Evolutionary conservation across 345 rosid genomes (phyloP).

Genomic region (Microthlaspi erraticum): DNA sequence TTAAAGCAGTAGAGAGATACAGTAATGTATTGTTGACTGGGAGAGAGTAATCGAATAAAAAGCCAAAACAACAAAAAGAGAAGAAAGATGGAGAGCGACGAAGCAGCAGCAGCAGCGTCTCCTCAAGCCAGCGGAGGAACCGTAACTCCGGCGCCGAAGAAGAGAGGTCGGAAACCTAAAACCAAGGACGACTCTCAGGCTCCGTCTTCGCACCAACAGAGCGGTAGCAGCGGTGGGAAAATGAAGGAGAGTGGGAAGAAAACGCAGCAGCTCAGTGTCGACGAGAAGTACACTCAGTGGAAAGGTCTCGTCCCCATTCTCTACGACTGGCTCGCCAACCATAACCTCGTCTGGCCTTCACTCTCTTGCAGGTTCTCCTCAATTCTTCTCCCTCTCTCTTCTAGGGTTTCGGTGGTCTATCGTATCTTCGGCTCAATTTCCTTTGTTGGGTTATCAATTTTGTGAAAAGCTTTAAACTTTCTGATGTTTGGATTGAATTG

Average conservation of each 20-base stretch:
- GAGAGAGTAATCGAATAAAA: not conserved
- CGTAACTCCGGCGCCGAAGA: constrained; percentile 56
- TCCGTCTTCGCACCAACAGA: constrained; percentile 43
- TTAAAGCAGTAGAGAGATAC: not conserved
- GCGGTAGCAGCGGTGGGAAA: constrained; percentile 34
- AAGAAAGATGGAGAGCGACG: constrained; percentile 46
- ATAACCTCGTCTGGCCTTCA: constrained; percentile 99
- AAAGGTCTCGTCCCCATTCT: constrained; percentile 93
- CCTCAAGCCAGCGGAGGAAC: constrained; percentile 44
- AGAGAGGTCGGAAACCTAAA: constrained; percentile 95
- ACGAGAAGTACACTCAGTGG: constrained; percentile 95
- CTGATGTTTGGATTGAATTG: not conserved
- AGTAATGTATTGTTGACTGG: not conserved
- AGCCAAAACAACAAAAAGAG: not conserved
- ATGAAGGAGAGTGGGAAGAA: constrained; percentile 44
- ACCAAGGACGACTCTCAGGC: constrained; percentile 72
- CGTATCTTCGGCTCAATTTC: not conserved
- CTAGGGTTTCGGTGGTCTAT: constrained; percentile 42
- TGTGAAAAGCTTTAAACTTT: not conserved
- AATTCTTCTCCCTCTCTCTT: not conserved
- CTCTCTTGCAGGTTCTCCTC: constrained; percentile 87
- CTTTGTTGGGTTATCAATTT: not conserved
- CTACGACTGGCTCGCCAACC: constrained; percentile 98
- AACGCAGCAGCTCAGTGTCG: constrained; percentile 61
- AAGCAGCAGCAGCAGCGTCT: constrained; percentile 46